phyloP scores from a whole-genome alignment of 331 rosid genomes.

The Dryas integrifolia region DNA sequence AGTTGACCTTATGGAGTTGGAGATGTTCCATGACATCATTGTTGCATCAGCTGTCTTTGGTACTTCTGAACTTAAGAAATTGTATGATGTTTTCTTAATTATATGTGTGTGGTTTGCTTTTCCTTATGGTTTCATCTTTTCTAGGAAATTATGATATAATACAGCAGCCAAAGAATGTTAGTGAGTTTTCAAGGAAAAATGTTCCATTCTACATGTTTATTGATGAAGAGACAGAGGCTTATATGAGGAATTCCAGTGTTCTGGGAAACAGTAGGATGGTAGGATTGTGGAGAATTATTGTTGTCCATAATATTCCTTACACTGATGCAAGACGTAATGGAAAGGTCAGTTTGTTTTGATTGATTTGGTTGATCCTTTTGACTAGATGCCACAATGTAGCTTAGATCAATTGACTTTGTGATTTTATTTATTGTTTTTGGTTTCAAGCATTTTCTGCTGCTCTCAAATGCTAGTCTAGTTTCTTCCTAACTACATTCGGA shows the following conservation, averaged over 20 bases:
- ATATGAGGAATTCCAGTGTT: conserved; percentile 73
- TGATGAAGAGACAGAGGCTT: conserved; percentile 82
- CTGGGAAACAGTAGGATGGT: conserved; percentile 63
- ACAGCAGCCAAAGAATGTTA: conserved; percentile 86
- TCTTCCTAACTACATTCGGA: not conserved
- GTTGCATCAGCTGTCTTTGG: conserved; percentile 99
- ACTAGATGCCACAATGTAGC: not conserved
- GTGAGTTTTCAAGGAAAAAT: conserved; percentile 55
- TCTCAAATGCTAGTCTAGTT: not conserved
- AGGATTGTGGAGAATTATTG: conserved; percentile 92
- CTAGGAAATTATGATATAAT: conserved; percentile 90
- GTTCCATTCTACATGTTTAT: conserved; percentile 89
- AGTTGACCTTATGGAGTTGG: conserved; percentile 78
- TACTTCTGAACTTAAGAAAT: conserved; percentile 31
- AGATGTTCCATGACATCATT: conserved; percentile 78
- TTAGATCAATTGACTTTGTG: not conserved
- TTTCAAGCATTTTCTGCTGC: conserved; percentile 5
- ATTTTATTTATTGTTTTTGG: not conserved
- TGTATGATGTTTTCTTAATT: not conserved
- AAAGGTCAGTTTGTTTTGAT: conserved; percentile 58
- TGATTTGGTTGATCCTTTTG: conserved; percentile 17
- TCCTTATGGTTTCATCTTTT: conserved; percentile 38
- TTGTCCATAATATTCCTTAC: conserved; percentile 75
- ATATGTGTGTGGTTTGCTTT: conserved; percentile 6
- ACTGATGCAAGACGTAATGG: conserved; percentile 92